Conservation (phyloP, 306 rosid species). For the Amphicarpaea edgeworthii region DNA sequence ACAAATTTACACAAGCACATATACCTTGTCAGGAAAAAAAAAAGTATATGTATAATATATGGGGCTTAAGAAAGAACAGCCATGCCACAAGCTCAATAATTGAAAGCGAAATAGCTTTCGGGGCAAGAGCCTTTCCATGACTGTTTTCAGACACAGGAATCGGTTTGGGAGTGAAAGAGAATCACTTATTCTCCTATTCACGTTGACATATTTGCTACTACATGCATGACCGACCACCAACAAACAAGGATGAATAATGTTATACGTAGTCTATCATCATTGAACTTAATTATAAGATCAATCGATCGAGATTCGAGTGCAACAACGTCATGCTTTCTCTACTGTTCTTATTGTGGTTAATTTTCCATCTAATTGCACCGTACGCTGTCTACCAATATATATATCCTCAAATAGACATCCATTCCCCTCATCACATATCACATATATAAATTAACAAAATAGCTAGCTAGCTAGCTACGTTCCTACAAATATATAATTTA, state of each 20-base stretch:
- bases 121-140: slow-evolving; percentile 17
- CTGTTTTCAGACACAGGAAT: slow-evolving; percentile 3
- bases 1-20: neutral
- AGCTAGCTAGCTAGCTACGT: neutral
- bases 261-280: slow-evolving; percentile 16
- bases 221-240: slow-evolving; percentile 38
- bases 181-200: slow-evolving; percentile 6
- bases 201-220: slow-evolving; percentile 29
- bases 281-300: neutral
- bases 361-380: slow-evolving; percentile 24
- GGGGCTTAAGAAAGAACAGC: neutral
- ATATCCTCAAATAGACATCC: slow-evolving; percentile 4
- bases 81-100: slow-evolving; percentile 16
- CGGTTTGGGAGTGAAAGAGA: neutral
- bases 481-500: too few relatives aligned
- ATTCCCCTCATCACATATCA: neutral
- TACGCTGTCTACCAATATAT: slow-evolving; percentile 41
- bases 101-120: slow-evolving; percentile 39
- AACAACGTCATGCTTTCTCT: neutral
- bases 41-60: neutral
- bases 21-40: neutral
- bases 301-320: too few relatives aligned
- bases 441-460: neutral
- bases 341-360: neutral
- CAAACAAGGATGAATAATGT: slow-evolving; percentile 20